Percentiles rank a stretch among this genome's conserved stretches.
Evolutionary conservation across 2,329 filamentous ascomycete genomes (phyloP).

Genomic region (Allantophomopsis lycopodina): DNA sequence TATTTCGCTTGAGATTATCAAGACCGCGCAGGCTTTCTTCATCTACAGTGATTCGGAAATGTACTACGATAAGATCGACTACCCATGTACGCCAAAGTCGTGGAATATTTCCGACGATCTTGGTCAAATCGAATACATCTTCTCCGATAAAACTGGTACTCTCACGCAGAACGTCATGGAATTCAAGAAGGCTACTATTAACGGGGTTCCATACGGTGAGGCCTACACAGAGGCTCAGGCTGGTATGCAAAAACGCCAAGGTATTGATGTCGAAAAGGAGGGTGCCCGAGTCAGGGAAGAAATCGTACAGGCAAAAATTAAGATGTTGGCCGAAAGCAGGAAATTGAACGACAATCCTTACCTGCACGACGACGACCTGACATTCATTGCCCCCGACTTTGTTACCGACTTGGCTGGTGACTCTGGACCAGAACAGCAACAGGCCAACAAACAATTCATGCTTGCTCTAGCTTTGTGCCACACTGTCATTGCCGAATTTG

Average conservation of each 20-base stretch:
- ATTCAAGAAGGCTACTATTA: conserved; percentile 96
- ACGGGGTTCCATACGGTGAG: conserved; percentile 91
- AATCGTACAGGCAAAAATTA: conserved; percentile 64
- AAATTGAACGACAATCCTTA: conserved; percentile 81
- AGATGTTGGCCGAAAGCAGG: conserved; percentile 60
- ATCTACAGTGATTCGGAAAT: conserved; percentile 94
- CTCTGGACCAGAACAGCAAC: conserved; percentile 61
- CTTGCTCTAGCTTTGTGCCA: conserved; percentile 89
- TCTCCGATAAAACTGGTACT: conserved; percentile 88
- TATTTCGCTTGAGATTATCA: conserved; percentile 91
- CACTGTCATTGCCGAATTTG: conserved; percentile 83
- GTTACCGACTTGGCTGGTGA: conserved; percentile 70
- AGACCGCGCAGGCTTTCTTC: conserved; percentile 86
- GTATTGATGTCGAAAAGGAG: conserved; percentile 76
- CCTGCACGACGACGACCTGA: conserved; percentile 76
- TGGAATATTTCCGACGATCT: conserved; percentile 99
- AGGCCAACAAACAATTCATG: conserved; percentile 83
- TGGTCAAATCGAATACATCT: conserved; percentile 97
- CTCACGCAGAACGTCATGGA: conserved; percentile 94
- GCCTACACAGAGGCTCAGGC: conserved; percentile 95
- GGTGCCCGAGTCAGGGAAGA: conserved; percentile 57
- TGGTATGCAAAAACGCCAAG: conserved; percentile 86
- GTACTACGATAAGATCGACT: conserved; percentile 93
- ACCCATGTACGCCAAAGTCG: conserved; percentile 90
- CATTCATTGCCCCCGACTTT: conserved; percentile 85